Percentiles rank a stretch among this genome's conserved stretches.
These are phyloP conservation scores for Zalaria sp. DNA, from an alignment of 2,329 filamentous ascomycete species.

Conservation along the genomic window DNA sequence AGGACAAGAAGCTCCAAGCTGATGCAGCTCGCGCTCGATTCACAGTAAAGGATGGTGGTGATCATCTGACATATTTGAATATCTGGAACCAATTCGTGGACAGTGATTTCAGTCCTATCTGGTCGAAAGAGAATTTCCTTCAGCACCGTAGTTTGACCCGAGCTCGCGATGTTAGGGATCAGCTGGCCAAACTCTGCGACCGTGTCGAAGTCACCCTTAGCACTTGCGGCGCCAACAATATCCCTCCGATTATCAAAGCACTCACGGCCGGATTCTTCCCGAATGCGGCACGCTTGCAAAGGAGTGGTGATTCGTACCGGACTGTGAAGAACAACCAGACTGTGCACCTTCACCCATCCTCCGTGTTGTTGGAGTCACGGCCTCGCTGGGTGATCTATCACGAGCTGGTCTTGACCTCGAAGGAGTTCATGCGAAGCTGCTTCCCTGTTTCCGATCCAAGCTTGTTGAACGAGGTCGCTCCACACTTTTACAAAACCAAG, in stretches of 20 bases:
- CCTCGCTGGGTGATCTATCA: slow-evolving; percentile 84
- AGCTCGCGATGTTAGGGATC: slow-evolving; percentile 82
- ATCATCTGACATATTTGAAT: slow-evolving; percentile 77
- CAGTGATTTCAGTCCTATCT: slow-evolving; percentile 73
- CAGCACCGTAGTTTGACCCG: slow-evolving; percentile 82
- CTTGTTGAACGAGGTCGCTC: slow-evolving; percentile 82
- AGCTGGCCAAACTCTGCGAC: slow-evolving; percentile 83
- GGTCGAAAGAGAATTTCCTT: slow-evolving; percentile 85
- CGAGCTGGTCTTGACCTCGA: slow-evolving; percentile 66
- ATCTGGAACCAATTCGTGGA: slow-evolving; percentile 96
- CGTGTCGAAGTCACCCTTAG: slow-evolving; percentile 67
- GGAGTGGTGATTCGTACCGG: slow-evolving; percentile 75
- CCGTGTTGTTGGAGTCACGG: slow-evolving; percentile 62
- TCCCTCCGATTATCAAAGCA: slow-evolving; percentile 70
- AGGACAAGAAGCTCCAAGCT: slow-evolving; percentile 94
- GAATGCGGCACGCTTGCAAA: slow-evolving; percentile 72
- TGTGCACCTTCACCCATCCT: slow-evolving; percentile 83
- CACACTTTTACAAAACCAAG: slow-evolving; percentile 88
- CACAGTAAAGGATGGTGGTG: slow-evolving; percentile 79
- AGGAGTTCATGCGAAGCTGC: slow-evolving; percentile 84
- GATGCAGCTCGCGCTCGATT: slow-evolving; percentile 83
- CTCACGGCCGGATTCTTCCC: slow-evolving; percentile 89
- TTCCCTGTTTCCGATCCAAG: slow-evolving; percentile 66
- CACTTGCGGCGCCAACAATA: slow-evolving; percentile 55
- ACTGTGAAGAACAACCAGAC: slow-evolving; percentile 83